Evolutionary conservation across 257 asterid species (phyloP).

Genomic region (Prunella vulgaris): DNA sequence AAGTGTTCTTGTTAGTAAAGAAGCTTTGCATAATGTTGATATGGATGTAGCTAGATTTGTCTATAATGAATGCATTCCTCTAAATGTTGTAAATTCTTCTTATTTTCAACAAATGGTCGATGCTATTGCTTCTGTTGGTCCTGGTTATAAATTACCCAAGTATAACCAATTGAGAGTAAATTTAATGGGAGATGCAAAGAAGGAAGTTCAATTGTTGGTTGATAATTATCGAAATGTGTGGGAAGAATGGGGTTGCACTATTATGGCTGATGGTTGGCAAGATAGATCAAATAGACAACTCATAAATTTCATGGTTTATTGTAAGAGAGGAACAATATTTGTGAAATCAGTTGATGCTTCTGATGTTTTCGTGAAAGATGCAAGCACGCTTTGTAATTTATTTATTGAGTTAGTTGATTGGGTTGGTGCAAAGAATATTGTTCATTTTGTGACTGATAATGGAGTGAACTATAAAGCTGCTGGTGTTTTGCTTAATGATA

Average conservation of each 20-base stretch:
- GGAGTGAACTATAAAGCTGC: no score
- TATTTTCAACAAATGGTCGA: not conserved
- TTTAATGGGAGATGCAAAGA: no score
- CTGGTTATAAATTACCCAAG: not conserved
- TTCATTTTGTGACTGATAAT: not conserved
- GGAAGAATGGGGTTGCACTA: not conserved
- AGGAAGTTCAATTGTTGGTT: no score
- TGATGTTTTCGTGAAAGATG: not conserved
- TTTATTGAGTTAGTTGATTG: not conserved
- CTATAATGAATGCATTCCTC: not conserved
- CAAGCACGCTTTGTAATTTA: not conserved
- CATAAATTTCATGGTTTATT: no score
- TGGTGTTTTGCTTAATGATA: no score
- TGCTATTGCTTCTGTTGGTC: not conserved
- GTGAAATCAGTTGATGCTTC: not conserved
- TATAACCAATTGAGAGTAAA: not conserved
- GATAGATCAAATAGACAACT: not conserved
- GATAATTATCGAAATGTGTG: no score
- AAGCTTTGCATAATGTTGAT: not conserved
- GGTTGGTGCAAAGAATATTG: not conserved
- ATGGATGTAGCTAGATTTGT: not conserved
- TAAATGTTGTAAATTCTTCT: not conserved
- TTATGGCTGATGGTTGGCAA: not conserved
- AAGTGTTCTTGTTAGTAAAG: not conserved
- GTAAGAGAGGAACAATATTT: not conserved